Conservation (phyloP, 768 basidiomycete species). For the Termitomyces eurrhizus region DNA sequence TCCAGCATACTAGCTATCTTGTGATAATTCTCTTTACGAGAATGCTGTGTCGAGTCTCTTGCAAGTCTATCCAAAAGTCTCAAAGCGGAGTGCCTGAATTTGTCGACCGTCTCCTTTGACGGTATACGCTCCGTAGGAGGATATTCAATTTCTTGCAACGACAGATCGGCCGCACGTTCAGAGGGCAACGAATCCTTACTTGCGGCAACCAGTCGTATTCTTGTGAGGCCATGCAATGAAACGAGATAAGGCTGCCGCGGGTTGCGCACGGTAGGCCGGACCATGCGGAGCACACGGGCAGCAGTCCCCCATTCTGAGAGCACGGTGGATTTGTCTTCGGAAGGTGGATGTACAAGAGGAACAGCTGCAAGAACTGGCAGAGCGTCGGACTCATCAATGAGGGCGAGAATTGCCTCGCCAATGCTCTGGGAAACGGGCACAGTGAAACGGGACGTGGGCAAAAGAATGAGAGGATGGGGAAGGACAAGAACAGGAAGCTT, state of each 20-base stretch:
- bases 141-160: slow-evolving; percentile 44
- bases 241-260: slow-evolving; percentile 61
- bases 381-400: slow-evolving; percentile 66
- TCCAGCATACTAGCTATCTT: slow-evolving; percentile 72
- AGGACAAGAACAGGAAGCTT: slow-evolving; percentile 69
- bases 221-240: slow-evolving; percentile 67
- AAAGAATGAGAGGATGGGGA: slow-evolving; percentile 66
- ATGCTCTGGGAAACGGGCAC: slow-evolving; percentile 59
- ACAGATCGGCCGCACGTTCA: slow-evolving; percentile 26
- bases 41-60: slow-evolving; percentile 41
- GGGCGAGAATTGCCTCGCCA: slow-evolving; percentile 61
- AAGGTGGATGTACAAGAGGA: slow-evolving; percentile 38
- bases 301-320: slow-evolving; percentile 62
- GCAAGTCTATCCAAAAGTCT: slow-evolving; percentile 65
- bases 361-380: slow-evolving; percentile 70
- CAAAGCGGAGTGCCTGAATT: slow-evolving; percentile 67
- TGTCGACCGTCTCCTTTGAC: slow-evolving; percentile 49
- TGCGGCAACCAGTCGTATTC: slow-evolving; percentile 52
- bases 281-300: slow-evolving; percentile 67
- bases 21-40: slow-evolving; percentile 61
- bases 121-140: slow-evolving; percentile 44
- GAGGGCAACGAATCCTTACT: slow-evolving; percentile 23
- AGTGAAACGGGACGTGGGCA: slow-evolving; percentile 69
- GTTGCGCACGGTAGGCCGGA: slow-evolving; percentile 54
- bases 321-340: slow-evolving; percentile 16